A percentile compares a stretch with the other conserved stretches of the same genome.
Conservation (phyloP, 176 grass and related monocot species). For the Bothriochloa decipiens region DNA sequence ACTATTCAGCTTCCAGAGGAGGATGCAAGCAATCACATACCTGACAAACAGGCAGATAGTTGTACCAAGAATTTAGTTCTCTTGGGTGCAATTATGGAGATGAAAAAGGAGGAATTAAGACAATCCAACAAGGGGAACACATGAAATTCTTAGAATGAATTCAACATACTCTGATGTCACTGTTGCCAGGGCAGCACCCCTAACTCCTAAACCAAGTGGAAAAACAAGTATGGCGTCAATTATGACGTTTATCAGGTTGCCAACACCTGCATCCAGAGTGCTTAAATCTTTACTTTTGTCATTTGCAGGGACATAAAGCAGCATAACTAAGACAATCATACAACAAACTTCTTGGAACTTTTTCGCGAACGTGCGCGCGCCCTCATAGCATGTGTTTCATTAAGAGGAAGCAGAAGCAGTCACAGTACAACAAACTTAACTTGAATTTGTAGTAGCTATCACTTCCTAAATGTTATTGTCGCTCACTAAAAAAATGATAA, state of each 20-base stretch:
- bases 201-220: conserved; percentile 76
- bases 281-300: not conserved
- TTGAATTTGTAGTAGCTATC: no score
- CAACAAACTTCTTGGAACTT: no score
- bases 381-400: no score
- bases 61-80: no score
- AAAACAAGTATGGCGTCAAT: conserved; percentile 79
- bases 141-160: conserved; percentile 30
- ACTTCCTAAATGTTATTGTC: no score
- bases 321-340: not conserved
- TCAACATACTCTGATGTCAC: conserved; percentile 86
- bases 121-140: conserved; percentile 24
- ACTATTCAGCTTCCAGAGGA: conserved; percentile 82
- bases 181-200: conserved; percentile 82
- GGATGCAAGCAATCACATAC: conserved; percentile 73
- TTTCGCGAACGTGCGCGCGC: no score
- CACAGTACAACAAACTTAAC: no score
- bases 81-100: not conserved
- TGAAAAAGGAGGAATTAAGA: not conserved
- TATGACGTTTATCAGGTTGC: conserved; percentile 77
- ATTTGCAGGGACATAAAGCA: not conserved
- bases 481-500: no score
- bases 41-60: conserved; percentile 47
- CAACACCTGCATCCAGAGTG: conserved; percentile 51
- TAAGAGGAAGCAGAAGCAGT: no score